Evolutionary conservation across 495 filamentous ascomycete species (phyloP).

Genomic region (Immersiella caudata): DNA sequence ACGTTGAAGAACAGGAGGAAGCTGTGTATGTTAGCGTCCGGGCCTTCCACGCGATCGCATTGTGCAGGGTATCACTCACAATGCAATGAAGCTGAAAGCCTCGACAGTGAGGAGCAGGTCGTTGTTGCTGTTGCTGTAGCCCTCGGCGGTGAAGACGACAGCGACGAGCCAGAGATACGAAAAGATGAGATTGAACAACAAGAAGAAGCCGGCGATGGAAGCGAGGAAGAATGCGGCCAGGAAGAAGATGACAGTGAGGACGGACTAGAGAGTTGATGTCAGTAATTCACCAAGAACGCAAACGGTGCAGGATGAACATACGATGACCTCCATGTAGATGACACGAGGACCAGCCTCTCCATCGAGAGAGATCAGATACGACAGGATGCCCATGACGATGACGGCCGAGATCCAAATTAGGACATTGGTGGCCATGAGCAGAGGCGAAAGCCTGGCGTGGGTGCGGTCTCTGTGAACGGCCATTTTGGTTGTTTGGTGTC

Average conservation of each 20-base stretch:
- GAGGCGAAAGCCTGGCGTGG: conserved; percentile 24
- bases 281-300: background rate
- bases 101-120: conserved; percentile 54
- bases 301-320: conserved; percentile 37
- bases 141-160: conserved; percentile 61
- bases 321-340: conserved; percentile 61
- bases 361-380: conserved; percentile 53
- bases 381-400: conserved; percentile 63
- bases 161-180: conserved; percentile 67
- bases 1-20: conserved; percentile 59
- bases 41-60: background rate
- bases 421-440: conserved; percentile 38
- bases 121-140: conserved; percentile 52
- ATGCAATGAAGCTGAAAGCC: conserved; percentile 64
- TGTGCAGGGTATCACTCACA: conserved; percentile 45
- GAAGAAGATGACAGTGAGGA: conserved; percentile 61
- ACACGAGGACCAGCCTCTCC: conserved; percentile 46
- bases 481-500: conserved; percentile 8
- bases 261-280: conserved; percentile 43
- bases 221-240: conserved; percentile 58
- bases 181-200: conserved; percentile 62
- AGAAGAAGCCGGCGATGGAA: conserved; percentile 50
- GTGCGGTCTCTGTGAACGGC: conserved; percentile 7
- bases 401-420: conserved; percentile 58
- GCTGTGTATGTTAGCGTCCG: conserved; percentile 41